Base-by-base conservation (phyloP, 192 early-diverging fungal genomes). In the Podila horticola region DNA sequence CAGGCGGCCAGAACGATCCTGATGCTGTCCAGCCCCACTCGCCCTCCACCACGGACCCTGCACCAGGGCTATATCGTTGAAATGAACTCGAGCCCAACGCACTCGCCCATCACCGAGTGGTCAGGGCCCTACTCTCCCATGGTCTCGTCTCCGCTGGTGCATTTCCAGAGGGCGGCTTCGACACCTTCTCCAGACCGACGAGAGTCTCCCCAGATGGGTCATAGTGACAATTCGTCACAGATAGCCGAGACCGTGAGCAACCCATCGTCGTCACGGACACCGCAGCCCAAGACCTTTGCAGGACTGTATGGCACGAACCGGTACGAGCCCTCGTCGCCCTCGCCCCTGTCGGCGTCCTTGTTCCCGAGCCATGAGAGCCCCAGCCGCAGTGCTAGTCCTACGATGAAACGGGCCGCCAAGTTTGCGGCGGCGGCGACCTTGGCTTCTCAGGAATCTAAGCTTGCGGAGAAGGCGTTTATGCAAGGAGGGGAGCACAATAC, bases 1-100 rank as follows among this genome's bases (percentile, higher is more conserved):
- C 74, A 76, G 4, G 74, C 74, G 1, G 74, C 68, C 17, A 28
- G 62, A 52, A 70, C 63, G 13, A 70, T 76, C 45, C 51, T 76
- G 62, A 17, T 76, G 20, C 22, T 76, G n/a, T 76, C 74, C 13
- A 64, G 67, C 28, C 74, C 74, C 2, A 69, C 73, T 0, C 36
- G 73, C 31, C 34, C 73, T 0, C 45, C 73, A 29, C 59, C 73
- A 19, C 19, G 73, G 22, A 51, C 66, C 5, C 51, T 66, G n/a
- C 41, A 26, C 30, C 17, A 15, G 15, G 1, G 8, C 17, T 26
- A 51, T 34, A 55, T 55, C 17, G 52, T 55, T 17, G 52, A 55
- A 17, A 55, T 55, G 52, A 55, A 55, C 52, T 20, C 52, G 52
- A 55, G 28, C 31, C 48, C 50, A 22, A 50, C 26, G 2, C 59